phyloP scores from a whole-genome alignment of 2,329 filamentous ascomycete genomes.

The Trichoderma aggressivum region DNA sequence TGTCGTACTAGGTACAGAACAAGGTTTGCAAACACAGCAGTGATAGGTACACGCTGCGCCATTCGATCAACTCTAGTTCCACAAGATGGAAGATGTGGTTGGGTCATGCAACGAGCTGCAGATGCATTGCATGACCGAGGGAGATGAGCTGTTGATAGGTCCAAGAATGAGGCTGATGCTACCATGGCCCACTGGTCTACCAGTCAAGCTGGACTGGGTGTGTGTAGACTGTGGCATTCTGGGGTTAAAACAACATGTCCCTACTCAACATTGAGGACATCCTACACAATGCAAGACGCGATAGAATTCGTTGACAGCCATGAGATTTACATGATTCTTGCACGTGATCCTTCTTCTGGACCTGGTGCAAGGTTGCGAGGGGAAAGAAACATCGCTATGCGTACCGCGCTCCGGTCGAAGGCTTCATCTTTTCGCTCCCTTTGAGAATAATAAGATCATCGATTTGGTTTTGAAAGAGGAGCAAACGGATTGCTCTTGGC shows the following conservation, averaged over 20 bases:
- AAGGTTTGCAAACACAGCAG: background rate
- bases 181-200: background rate
- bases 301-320: background rate
- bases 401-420: background rate
- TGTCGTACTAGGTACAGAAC: background rate
- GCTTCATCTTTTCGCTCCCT: background rate
- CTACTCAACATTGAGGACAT: background rate
- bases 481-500: background rate
- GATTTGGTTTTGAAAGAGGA: background rate
- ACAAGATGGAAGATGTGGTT: background rate
- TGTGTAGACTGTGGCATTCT: background rate
- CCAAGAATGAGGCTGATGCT: background rate
- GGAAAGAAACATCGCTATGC: background rate
- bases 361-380: background rate
- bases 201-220: background rate
- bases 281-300: background rate
- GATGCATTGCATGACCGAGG: background rate
- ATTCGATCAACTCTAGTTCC: background rate
- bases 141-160: background rate
- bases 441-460: background rate
- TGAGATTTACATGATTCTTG: background rate
- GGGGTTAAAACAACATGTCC: background rate
- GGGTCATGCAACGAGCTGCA: background rate
- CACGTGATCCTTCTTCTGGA: background rate
- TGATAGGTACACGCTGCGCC: background rate